Evolutionary conservation across 148 eudicot genomes (phyloP).

Genomic region (Camellia sinensis): DNA sequence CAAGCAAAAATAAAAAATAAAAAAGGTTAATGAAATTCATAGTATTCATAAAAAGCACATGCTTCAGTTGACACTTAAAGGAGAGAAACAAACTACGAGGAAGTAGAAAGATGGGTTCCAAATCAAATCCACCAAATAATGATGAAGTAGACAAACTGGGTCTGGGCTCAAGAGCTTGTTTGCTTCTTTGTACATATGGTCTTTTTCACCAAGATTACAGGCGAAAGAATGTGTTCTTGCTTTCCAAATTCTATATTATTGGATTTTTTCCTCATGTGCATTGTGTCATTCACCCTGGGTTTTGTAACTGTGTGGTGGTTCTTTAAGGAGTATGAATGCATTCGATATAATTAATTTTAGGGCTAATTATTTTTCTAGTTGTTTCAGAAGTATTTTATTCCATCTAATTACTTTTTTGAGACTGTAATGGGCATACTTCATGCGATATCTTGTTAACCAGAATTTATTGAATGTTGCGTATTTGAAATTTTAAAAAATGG

Average conservation of each 20-base stretch:
- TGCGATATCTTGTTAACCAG: neutral
- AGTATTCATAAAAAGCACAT: too few species aligned
- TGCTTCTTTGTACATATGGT: neutral
- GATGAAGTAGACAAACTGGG: neutral
- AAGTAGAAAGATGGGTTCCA: too few species aligned
- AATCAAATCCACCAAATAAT: too few species aligned
- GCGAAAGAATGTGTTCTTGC: neutral
- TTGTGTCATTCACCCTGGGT: too few species aligned
- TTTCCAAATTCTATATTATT: neutral
- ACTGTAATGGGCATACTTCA: neutral
- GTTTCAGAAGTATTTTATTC: neutral
- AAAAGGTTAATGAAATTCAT: too few species aligned
- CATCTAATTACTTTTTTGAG: neutral
- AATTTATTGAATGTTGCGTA: constrained; percentile 13
- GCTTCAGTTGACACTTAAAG: too few species aligned
- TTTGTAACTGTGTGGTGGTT: too few species aligned
- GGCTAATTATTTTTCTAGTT: neutral
- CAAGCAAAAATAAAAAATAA: too few species aligned
- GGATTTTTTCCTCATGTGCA: too few species aligned
- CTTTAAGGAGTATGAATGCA: too few species aligned
- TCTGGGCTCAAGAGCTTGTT: neutral
- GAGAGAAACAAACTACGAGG: too few species aligned
- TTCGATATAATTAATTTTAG: neutral
- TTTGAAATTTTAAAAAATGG: constrained; percentile 50
- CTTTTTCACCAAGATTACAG: neutral